phyloP scores from a whole-genome alignment of 2,329 filamentous ascomycete species.

The Penicillium polonicum region DNA sequence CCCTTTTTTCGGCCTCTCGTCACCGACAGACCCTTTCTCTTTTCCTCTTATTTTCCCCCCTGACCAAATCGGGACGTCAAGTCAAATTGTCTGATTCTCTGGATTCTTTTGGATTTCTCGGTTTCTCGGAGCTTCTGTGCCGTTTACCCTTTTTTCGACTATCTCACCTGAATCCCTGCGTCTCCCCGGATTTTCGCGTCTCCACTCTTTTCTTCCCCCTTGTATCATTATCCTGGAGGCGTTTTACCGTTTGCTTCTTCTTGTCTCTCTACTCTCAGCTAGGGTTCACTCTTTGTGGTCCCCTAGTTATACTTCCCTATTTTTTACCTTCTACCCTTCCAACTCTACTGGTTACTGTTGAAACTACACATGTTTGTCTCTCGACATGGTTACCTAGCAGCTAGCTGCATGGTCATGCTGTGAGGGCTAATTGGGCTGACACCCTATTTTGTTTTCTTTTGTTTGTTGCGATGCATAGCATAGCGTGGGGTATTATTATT shows the following conservation, averaged over 20 bases:
- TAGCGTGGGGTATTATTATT: slow-evolving; percentile 31
- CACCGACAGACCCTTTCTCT: slow-evolving; percentile 9
- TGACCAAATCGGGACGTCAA: neutral
- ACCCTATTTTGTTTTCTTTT: slow-evolving; percentile 7
- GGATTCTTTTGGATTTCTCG: neutral
- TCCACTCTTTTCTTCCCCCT: slow-evolving; percentile 11
- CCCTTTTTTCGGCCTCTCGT: slow-evolving; percentile 11
- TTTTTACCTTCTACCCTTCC: slow-evolving; percentile 2
- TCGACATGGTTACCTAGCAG: slow-evolving; percentile 13
- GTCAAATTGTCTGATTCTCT: neutral
- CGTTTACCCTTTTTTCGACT: neutral
- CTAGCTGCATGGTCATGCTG: slow-evolving; percentile 15
- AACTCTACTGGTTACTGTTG: slow-evolving; percentile 6
- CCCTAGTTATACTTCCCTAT: neutral
- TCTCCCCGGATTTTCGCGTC: slow-evolving; percentile 13
- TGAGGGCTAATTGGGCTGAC: neutral
- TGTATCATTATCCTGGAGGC: slow-evolving; percentile 23
- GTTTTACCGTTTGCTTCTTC: neutral
- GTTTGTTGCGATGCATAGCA: slow-evolving; percentile 21
- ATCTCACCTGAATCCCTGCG: slow-evolving; percentile 1
- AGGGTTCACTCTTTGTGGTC: neutral
- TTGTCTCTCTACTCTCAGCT: neutral
- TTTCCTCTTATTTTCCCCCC: neutral
- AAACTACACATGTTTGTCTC: neutral
- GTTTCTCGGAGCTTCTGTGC: neutral